phyloP scores from a whole-genome alignment of 2,329 filamentous ascomycete genomes.

The Botrytis hyacinthi region DNA sequence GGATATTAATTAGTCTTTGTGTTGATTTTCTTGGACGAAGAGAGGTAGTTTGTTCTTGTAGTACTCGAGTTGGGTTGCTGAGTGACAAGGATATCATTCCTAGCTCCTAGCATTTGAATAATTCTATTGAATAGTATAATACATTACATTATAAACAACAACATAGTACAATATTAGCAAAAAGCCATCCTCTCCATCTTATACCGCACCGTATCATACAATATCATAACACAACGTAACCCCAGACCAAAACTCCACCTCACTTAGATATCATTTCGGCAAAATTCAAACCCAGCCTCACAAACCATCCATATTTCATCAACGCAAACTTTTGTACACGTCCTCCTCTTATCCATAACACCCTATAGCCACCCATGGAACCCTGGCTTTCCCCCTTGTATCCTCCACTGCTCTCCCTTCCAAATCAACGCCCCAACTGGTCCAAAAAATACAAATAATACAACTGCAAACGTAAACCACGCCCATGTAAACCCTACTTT shows the following conservation, averaged over 20 bases:
- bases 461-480: slow-evolving; percentile 33
- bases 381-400: slow-evolving; percentile 25
- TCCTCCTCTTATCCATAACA: not conserved
- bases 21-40: not conserved
- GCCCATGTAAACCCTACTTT: slow-evolving; percentile 29
- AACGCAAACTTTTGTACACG: not conserved
- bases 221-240: not conserved
- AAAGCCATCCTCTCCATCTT: not conserved
- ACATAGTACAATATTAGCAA: not conserved
- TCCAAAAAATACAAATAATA: slow-evolving; percentile 30
- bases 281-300: not conserved
- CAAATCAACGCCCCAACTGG: slow-evolving; percentile 32
- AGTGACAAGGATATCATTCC: not conserved
- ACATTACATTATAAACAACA: not conserved
- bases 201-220: not conserved
- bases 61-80: not conserved
- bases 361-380: slow-evolving; percentile 31
- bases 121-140: not conserved
- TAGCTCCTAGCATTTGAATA: not conserved
- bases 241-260: not conserved
- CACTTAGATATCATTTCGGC: not conserved
- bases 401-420: slow-evolving; percentile 35
- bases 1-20: not conserved
- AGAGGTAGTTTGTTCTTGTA: not conserved
- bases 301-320: not conserved